Percentiles rank a stretch among this genome's conserved stretches.
Conservation (phyloP, 2,329 filamentous ascomycete genomes). For the Dothideomycetes sp. region DNA sequence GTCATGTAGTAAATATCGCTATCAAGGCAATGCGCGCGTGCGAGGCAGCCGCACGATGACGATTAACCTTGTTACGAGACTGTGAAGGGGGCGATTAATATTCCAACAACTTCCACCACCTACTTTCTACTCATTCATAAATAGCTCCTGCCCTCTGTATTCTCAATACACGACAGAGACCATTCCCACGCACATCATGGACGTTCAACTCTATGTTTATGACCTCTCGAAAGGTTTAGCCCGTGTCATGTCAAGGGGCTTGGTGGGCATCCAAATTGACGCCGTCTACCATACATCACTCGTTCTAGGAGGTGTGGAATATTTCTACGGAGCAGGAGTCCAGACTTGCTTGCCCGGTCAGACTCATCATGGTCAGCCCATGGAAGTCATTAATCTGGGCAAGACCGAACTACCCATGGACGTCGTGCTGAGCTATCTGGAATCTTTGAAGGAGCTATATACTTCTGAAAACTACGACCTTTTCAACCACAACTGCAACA, state of each 20-base stretch:
- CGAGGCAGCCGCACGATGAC: slow-evolving; percentile 6
- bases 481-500: slow-evolving; percentile 91
- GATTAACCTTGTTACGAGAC: not conserved
- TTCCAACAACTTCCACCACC: slow-evolving; percentile 8
- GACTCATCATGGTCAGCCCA: slow-evolving; percentile 76
- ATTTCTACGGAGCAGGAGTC: slow-evolving; percentile 81
- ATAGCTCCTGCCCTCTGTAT: not conserved
- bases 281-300: slow-evolving; percentile 94
- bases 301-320: slow-evolving; percentile 74
- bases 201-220: slow-evolving; percentile 41
- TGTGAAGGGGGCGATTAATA: no score
- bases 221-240: slow-evolving; percentile 35
- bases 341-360: slow-evolving; percentile 69
- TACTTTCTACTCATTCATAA: not conserved
- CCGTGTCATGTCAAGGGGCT: slow-evolving; percentile 41
- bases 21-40: not conserved
- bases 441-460: slow-evolving; percentile 72
- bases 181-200: slow-evolving; percentile 23
- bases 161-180: not conserved
- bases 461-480: slow-evolving; percentile 73
- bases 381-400: slow-evolving; percentile 66
- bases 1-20: no score
- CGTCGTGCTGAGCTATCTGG: slow-evolving; percentile 75
- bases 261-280: slow-evolving; percentile 65
- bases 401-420: slow-evolving; percentile 68